A percentile compares a stretch with the other conserved stretches of the same genome.
Conservation (phyloP, 768 basidiomycete species). For the Austroboletus eburneus region DNA sequence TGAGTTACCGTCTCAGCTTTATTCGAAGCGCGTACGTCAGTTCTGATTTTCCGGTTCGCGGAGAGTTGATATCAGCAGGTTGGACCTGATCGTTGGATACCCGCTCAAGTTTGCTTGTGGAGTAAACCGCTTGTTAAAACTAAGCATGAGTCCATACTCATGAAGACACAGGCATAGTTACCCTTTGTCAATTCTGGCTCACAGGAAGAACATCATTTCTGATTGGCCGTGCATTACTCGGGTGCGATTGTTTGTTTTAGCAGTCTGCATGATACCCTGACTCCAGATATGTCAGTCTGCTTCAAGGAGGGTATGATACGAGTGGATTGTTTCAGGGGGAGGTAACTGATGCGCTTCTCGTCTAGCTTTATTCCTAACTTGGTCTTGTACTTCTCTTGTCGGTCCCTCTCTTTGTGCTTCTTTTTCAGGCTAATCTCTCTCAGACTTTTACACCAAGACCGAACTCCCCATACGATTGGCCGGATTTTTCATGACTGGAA, state of each 20-base stretch:
- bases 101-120: conserved; percentile 54
- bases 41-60: not conserved
- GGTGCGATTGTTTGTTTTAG: conserved; percentile 22
- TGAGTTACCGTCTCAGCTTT: conserved; percentile 59
- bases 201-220: conserved; percentile 50
- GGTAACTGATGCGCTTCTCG: not conserved
- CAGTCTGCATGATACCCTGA: not conserved
- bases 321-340: not conserved
- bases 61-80: conserved; percentile 28
- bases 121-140: conserved; percentile 24
- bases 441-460: conserved; percentile 51
- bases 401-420: conserved; percentile 12
- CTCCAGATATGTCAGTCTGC: conserved; percentile 20
- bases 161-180: conserved; percentile 36
- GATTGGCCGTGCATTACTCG: conserved; percentile 44
- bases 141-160: not conserved
- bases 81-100: conserved; percentile 64
- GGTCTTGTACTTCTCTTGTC: conserved; percentile 58
- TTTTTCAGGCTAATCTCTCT: not conserved
- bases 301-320: conserved; percentile 46
- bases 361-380: conserved; percentile 53
- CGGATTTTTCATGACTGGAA: conserved; percentile 64
- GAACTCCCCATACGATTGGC: conserved; percentile 53
- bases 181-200: conserved; percentile 52
- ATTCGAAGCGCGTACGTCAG: conserved; percentile 51